Percentiles rank a stretch among this genome's conserved stretches.
Evolutionary conservation across 2,329 filamentous ascomycete genomes (phyloP).

Genomic region (Monosporascus sp.): DNA sequence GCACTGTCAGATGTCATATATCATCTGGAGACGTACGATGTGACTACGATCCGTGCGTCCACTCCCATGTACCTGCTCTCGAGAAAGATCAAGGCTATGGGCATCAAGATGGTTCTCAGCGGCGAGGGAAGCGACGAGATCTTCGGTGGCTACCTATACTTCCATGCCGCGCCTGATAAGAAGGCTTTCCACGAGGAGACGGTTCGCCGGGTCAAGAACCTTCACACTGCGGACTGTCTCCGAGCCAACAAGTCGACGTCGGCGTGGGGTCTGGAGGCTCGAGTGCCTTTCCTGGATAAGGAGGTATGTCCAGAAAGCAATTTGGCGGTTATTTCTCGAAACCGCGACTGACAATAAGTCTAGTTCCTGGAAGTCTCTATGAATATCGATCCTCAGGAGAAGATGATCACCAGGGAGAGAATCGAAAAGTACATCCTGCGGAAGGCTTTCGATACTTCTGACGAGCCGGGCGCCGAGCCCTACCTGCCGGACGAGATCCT

Average conservation of each 20-base stretch:
- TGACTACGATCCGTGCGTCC: constrained; percentile 95
- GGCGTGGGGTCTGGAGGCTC: constrained; percentile 95
- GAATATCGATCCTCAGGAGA: constrained; percentile 90
- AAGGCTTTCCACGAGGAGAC: constrained; percentile 94
- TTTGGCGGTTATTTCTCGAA: background rate
- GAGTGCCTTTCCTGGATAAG: constrained; percentile 97
- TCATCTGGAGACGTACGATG: constrained; percentile 96
- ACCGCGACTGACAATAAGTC: constrained; percentile 14
- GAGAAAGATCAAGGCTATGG: constrained; percentile 99
- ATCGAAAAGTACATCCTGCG: constrained; percentile 98
- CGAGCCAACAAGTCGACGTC: constrained; percentile 99
- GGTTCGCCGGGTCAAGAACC: constrained; percentile 89
- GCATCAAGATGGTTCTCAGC: constrained; percentile 98
- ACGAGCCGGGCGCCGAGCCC: constrained; percentile 72
- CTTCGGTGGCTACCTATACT: constrained; percentile 97
- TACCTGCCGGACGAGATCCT: constrained; percentile 97
- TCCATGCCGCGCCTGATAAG: constrained; percentile 89
- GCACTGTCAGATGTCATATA: constrained; percentile 96
- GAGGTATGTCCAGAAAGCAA: constrained; percentile 42
- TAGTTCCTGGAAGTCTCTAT: constrained; percentile 87
- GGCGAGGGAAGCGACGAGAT: constrained; percentile 98
- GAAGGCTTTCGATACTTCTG: constrained; percentile 92
- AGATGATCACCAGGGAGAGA: constrained; percentile 85
- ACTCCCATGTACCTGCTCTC: constrained; percentile 98
- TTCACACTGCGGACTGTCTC: constrained; percentile 93